Conservation (phyloP, 192 early-diverging fungal genomes). For the Coemansia sp. region DNA sequence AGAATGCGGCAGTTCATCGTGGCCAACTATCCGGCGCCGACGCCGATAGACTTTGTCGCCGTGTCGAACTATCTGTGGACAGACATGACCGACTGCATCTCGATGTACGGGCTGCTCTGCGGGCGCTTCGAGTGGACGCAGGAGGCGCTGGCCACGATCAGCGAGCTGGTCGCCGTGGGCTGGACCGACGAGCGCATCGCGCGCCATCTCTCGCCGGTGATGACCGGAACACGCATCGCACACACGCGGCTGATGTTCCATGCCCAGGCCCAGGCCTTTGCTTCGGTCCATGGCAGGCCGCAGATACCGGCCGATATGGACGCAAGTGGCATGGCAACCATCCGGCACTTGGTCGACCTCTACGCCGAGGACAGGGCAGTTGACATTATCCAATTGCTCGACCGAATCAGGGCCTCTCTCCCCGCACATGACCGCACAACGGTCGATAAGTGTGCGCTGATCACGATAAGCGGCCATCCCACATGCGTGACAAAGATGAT, state of each 20-base stretch:
- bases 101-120: conserved; percentile 27
- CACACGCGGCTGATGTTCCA: conserved; percentile 10
- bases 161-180: conserved; percentile 15
- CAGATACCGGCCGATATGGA: conserved; percentile 13
- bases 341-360: conserved; percentile 9
- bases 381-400: conserved; percentile 14
- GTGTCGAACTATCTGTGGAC: conserved; percentile 39
- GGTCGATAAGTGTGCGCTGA: conserved; percentile 24
- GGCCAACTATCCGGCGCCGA: conserved; percentile 27
- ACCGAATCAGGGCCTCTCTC: conserved; percentile 13
- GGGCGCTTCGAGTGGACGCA: conserved; percentile 32
- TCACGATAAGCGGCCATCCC: conserved; percentile 28
- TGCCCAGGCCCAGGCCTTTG: neutral
- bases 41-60: conserved; percentile 32
- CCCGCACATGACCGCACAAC: neutral
- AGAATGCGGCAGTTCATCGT: conserved; percentile 18
- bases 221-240: conserved; percentile 3
- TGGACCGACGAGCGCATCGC: conserved; percentile 22
- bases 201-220: conserved; percentile 19
- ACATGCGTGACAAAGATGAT: conserved; percentile 8
- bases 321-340: neutral
- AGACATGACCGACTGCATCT: conserved; percentile 20
- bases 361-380: neutral
- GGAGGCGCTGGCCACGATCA: neutral
- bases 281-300: neutral